Base-by-base conservation (phyloP, 2,329 filamentous ascomycete genomes). In the Penicillium freii region DNA sequence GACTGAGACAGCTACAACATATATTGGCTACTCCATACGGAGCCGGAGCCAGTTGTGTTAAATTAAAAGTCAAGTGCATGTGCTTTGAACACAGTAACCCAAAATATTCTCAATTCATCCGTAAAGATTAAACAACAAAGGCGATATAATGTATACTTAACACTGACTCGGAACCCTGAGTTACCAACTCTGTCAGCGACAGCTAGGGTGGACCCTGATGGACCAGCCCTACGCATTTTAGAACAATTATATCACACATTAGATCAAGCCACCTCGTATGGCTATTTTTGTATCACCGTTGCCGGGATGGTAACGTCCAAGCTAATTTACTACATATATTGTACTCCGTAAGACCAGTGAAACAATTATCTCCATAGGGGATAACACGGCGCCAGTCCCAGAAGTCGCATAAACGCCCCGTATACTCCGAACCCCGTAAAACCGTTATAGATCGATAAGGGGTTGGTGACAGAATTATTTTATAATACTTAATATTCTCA, bases 161-260 rank as follows among this genome's bases (percentile, higher is more conserved):
- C 10, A 19, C 25, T 45, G 11, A 33, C 11, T 45, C 39, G 2
- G 40, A 27, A 34, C 19, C 27, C n/a, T 38, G 33, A 8, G 27
- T 31, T 42, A 5, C 44, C 19, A 44, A 44, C 33, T 13, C 5
- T 34, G 29, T 48, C 34, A 40, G 13, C 13, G 19, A 21, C 17
- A 50, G 52, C 36, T 39, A 43, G 11, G 19, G 53, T 61, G 57
- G 59, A 40, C 42, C 48, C 27, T 43, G 19, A 58, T 42, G 39
- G 49, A 51, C 50, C 50, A 60, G 58, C 58, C 58, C 51, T 53
- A 50, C 9, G 27, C 31, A n/a, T 17, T 43, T 11, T 27, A 43
- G 42, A 36, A 33, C 34, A 44, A 43, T 57, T 53, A 48, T 17
- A 42, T 13, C 31, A 49, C 57, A 61, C 54, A 59, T 57, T 60